Evolutionary conservation across 1,284 basidiomycete species (phyloP).

Genomic region (Puccinia novopanici): DNA sequence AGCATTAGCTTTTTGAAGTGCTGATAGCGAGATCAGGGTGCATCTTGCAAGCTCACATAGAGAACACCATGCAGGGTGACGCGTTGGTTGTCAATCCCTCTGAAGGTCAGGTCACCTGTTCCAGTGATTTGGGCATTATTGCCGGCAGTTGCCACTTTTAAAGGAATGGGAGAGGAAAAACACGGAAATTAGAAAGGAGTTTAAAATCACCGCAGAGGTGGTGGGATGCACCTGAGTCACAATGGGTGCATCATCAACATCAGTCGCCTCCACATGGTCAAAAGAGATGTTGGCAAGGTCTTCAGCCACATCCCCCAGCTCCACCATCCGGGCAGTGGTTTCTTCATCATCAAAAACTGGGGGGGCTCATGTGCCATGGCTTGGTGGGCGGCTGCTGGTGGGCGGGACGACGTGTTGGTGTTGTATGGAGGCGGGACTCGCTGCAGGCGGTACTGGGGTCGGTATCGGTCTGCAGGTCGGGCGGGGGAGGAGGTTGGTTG

Average conservation of each 20-base stretch:
- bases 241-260: not conserved
- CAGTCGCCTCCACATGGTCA: not conserved
- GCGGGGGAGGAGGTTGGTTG: no score
- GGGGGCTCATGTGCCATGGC: not conserved
- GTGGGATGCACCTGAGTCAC: not conserved
- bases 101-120: not conserved
- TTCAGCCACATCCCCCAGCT: not conserved
- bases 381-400: not conserved
- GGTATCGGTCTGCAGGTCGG: no score
- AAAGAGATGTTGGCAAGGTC: not conserved
- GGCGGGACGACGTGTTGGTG: no score
- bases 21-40: not conserved
- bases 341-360: not conserved
- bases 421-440: no score
- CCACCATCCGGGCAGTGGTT: no score
- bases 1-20: not conserved
- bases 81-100: not conserved
- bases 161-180: not conserved
- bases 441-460: no score
- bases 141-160: not conserved
- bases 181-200: no score
- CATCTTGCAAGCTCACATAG: not conserved
- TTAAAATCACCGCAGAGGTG: no score
- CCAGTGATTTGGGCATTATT: not conserved
- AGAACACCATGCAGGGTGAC: not conserved